Evolutionary conservation across 208 protist genomes (phyloP), one percentile per base, ranked within the genome.

Genomic region (Trypanosoma theileri): DNA sequence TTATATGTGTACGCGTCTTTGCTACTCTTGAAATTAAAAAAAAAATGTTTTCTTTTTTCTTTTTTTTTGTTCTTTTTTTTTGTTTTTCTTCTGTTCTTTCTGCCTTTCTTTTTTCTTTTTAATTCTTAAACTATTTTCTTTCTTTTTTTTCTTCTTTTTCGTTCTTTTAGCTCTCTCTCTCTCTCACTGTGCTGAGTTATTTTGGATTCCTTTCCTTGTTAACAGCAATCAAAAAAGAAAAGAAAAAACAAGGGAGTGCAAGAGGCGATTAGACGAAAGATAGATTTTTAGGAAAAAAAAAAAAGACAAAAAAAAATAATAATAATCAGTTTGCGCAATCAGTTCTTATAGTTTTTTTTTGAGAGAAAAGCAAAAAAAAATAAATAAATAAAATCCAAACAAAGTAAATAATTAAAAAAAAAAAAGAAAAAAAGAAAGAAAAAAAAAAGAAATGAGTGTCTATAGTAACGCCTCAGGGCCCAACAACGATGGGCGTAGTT

Each of bases 1-100:
- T 45, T 45, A 14, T 14, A 14, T 48, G 10, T 48, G 44, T 1
- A n/a, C 44, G 10, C 11, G 16, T 17, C 16, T n/a, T 17, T 48
- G 44, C 44, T 48, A 48, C 44, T 48, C 31, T 35, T 50, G 31
- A 42, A 31, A 52, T 31, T 53, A 7, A 40, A 17, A 60, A 7
- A 40, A 17, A 4, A 17, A 3, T 24, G 19, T 55, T 53, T 26
- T 35, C 59, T 6, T 48, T 58, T 58, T 12, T 58, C 0, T 67
- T 57, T 68, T 50, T 68, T 14, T 28, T 57, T 53, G 4, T 50
- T 50, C 45, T 52, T 51, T 21, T 46, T 48, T 12, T 68, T 40
- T 48, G 0, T 68, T 40, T 41, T 50, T 48, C 17, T 21, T 19
- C 13, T 46, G 50, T 24, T 66, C 1, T 35, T 51, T 31, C 1